Conservation (phyloP, 108 stramenopile genomes). For the Cyclotella choctawhatcheeana region DNA sequence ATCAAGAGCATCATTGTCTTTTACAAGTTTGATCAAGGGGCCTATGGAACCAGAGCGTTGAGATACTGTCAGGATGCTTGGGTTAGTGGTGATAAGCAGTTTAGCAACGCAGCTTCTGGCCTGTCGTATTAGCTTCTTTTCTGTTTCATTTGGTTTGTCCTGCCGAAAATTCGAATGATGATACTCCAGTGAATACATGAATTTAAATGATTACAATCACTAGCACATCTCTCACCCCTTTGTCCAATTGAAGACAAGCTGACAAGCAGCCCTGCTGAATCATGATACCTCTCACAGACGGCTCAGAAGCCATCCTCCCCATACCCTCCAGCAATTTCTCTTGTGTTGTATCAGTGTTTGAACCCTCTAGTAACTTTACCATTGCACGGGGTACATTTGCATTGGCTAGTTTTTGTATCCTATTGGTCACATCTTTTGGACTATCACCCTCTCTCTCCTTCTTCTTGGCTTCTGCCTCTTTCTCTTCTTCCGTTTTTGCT, state of each 20-base stretch:
- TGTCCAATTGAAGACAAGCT: conserved; percentile 76
- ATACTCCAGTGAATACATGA: neutral
- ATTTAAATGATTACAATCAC: neutral
- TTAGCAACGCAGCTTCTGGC: conserved; percentile 94
- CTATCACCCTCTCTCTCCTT: conserved; percentile 69
- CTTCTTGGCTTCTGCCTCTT: conserved; percentile 62
- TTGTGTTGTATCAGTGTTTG: conserved; percentile 76
- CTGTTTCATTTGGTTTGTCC: conserved; percentile 63
- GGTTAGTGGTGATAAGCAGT: conserved; percentile 95
- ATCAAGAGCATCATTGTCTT: conserved; percentile 87
- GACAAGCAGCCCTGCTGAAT: conserved; percentile 95
- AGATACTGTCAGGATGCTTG: conserved; percentile 85
- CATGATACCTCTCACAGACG: conserved; percentile 83
- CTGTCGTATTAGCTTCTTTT: conserved; percentile 72
- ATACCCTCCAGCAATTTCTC: conserved; percentile 73
- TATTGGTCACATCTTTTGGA: conserved; percentile 56
- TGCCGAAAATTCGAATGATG: neutral
- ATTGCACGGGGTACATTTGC: conserved; percentile 87
- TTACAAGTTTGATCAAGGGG: conserved; percentile 87
- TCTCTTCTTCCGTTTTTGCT: conserved; percentile 87
- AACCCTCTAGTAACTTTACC: conserved; percentile 82
- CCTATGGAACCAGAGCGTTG: conserved; percentile 88
- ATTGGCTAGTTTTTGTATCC: conserved; percentile 79
- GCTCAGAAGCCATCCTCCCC: conserved; percentile 87
- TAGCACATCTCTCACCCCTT: conserved; percentile 64